Evolutionary conservation across 2,329 filamentous ascomycete species (phyloP), one percentile per base, ranked within the genome.

Genomic region (Fusarium lyarnte): DNA sequence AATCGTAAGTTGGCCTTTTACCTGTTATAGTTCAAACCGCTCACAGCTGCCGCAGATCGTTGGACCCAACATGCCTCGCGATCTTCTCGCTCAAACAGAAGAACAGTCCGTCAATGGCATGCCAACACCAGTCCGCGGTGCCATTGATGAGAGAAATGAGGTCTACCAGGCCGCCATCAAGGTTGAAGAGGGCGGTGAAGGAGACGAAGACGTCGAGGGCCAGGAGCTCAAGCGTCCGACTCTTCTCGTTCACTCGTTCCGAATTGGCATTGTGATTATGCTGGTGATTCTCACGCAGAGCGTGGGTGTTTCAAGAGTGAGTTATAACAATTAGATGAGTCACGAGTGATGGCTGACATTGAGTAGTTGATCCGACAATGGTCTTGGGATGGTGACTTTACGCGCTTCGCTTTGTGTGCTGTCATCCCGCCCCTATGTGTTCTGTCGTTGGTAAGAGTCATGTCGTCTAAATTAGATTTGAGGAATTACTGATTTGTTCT

Each of bases 211-310:
- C 17, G 38, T 78, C 1, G 76, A 78, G 49, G 66, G 68, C 10
- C 73, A 53, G 16, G 63, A 63, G 29, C 76, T 64, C 27, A 66
- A 63, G 27, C 68, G 76, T 8, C 76, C 76, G 21, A 63, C 63
- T 21, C 54, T 78, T n/a, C 43, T 61, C 14, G 52, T 78, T 13
- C 76, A 78, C 43, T 77, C 76, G 3, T 46, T 78, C 41, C 38
- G 75, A 55, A 74, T 78, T 9, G 75, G 76, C 9, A 62, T 78
- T 21, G 76, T 77, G 4, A 77, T 78, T 36, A 70, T 77, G n/a
- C 29, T 78, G 54, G 74, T 78, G 1, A 72, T 78, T 17, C 25
- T 78, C 7, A 78, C 76, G 1, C 76, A 78, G 52, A 69, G 69
- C 42, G 45, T 78, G n/a, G 76, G 76, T 61, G 62, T 78, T 5